Conservation (phyloP, 2,329 filamentous ascomycete species). For the Microcyclospora tardicrescens region DNA sequence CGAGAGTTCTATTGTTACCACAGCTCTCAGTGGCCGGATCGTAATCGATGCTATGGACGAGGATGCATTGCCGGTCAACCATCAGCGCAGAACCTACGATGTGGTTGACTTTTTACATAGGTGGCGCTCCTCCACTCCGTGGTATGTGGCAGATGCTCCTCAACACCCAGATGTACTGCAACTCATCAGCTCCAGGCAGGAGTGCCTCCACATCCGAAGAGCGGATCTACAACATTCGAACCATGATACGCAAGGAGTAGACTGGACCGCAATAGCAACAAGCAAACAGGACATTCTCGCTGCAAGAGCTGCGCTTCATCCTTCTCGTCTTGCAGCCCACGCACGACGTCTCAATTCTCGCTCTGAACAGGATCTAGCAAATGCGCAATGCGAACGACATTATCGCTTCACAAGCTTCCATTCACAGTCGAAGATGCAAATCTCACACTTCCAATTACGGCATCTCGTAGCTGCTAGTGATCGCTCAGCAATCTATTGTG, state of each 20-base stretch:
- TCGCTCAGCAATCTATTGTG: conserved; percentile 44
- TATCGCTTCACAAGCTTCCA: conserved; percentile 20
- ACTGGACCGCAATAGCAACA: neutral
- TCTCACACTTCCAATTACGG: conserved; percentile 47
- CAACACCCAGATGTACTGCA: too few relatives aligned
- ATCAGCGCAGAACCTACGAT: conserved; percentile 18
- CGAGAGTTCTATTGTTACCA: too few relatives aligned
- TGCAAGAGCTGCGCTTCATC: conserved; percentile 19
- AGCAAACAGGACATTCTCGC: conserved; percentile 14
- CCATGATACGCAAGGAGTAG: too few relatives aligned
- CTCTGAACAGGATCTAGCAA: neutral
- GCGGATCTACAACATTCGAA: too few relatives aligned
- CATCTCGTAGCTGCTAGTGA: conserved; percentile 43
- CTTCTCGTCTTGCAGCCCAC: conserved; percentile 4
- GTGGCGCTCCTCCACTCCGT: conserved; percentile 9
- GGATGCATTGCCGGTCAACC: conserved; percentile 16
- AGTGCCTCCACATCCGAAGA: too few relatives aligned
- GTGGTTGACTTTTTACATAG: conserved; percentile 19
- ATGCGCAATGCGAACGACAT: conserved; percentile 6
- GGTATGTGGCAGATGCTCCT: too few relatives aligned
- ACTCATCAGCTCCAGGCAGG: too few relatives aligned
- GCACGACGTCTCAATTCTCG: neutral
- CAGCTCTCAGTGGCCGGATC: too few relatives aligned
- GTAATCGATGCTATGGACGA: conserved; percentile 5
- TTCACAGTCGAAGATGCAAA: conserved; percentile 34